Conservation (phyloP, 768 basidiomycete genomes). For the Suillus discolor region DNA sequence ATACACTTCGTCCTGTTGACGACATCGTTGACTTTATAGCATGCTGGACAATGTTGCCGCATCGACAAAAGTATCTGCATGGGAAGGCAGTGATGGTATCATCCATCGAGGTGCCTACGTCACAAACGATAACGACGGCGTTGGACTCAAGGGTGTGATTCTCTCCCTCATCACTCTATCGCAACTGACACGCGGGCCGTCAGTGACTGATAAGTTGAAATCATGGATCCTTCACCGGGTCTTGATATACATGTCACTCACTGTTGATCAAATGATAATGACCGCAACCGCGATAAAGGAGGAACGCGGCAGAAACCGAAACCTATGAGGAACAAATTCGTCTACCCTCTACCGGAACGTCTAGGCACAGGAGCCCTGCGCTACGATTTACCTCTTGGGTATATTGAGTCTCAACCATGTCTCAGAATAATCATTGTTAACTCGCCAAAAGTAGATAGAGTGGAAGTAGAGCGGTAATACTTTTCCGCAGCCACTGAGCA, state of each 20-base stretch:
- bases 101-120: conserved; percentile 50
- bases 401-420: background rate
- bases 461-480: background rate
- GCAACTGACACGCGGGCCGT: background rate
- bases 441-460: background rate
- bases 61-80: conserved; percentile 44
- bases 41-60: conserved; percentile 41
- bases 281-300: background rate
- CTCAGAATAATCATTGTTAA: background rate
- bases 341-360: background rate
- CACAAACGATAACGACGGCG: conserved; percentile 44
- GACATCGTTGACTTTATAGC: conserved; percentile 23
- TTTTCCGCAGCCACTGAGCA: background rate
- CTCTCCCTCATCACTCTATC: background rate
- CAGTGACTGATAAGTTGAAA: background rate
- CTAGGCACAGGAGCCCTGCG: background rate
- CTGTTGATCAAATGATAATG: background rate
- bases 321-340: background rate
- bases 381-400: background rate
- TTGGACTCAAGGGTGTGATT: conserved; percentile 52
- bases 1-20: conserved; percentile 1
- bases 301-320: background rate
- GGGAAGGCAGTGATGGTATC: conserved; percentile 52
- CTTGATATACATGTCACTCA: background rate
- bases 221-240: background rate